phyloP scores from a whole-genome alignment of 2,329 filamentous ascomycete species.

The Diaporthe citri region DNA sequence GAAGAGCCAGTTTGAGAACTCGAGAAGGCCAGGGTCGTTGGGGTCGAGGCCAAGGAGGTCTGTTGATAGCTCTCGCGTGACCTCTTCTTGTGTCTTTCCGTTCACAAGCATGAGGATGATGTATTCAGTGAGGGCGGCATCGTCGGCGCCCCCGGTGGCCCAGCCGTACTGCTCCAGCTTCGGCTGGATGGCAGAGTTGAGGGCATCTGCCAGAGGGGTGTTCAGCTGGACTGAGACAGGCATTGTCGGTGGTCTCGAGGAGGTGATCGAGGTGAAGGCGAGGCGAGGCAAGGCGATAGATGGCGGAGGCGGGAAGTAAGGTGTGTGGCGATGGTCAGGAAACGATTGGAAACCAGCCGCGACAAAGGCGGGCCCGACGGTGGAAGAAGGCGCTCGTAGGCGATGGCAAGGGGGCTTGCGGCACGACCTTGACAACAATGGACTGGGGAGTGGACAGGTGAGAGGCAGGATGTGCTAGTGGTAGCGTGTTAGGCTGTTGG shows the following conservation, averaged over 20 bases:
- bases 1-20: conserved; percentile 95
- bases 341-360: conserved; percentile 16
- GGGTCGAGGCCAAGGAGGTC: conserved; percentile 86
- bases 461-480: neutral
- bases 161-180: conserved; percentile 95
- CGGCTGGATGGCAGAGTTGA: conserved; percentile 85
- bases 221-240: conserved; percentile 81
- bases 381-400: neutral
- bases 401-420: conserved; percentile 13
- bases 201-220: conserved; percentile 86
- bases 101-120: conserved; percentile 98
- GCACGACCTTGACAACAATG: conserved; percentile 36
- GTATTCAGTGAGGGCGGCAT: conserved; percentile 91
- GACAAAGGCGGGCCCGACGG: conserved; percentile 27
- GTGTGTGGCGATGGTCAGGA: neutral
- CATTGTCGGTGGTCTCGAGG: conserved; percentile 66
- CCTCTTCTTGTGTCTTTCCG: conserved; percentile 91
- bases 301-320: neutral
- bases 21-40: conserved; percentile 84
- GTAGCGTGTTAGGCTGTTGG: neutral
- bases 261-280: neutral
- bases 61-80: conserved; percentile 86
- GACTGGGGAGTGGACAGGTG: neutral
- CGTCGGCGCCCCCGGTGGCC: conserved; percentile 82
- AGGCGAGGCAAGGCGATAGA: neutral